These are phyloP conservation scores for Chrysoporthe deuterocubensis DNA, from an alignment of 2,329 filamentous ascomycete genomes.

Conservation along the genomic window DNA sequence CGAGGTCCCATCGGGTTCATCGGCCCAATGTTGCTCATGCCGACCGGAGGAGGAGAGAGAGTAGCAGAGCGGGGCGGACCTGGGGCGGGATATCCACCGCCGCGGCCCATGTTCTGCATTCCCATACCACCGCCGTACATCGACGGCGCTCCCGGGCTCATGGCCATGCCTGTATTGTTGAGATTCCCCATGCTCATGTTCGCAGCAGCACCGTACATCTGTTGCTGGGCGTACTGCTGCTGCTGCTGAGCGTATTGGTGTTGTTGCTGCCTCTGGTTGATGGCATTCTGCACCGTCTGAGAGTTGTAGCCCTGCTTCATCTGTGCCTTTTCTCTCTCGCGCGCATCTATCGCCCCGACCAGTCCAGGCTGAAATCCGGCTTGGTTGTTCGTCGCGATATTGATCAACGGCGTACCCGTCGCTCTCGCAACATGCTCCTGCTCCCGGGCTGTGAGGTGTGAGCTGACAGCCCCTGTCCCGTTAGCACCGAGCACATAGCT, in stretches of 20 bases:
- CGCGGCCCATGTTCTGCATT: slow-evolving; percentile 32
- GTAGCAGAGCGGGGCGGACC: slow-evolving; percentile 27
- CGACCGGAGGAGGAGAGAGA: slow-evolving; percentile 26
- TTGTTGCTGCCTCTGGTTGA: slow-evolving; percentile 63
- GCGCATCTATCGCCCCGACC: slow-evolving; percentile 77
- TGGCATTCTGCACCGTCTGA: slow-evolving; percentile 73
- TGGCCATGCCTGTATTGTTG: slow-evolving; percentile 36
- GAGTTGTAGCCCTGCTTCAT: slow-evolving; percentile 72
- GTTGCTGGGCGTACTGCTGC: slow-evolving; percentile 39
- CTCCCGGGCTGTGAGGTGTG: slow-evolving; percentile 79
- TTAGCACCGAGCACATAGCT: slow-evolving; percentile 55
- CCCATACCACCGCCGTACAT: slow-evolving; percentile 34
- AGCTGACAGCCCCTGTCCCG: slow-evolving; percentile 42
- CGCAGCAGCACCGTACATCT: slow-evolving; percentile 36
- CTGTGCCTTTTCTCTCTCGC: slow-evolving; percentile 77
- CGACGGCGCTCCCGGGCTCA: slow-evolving; percentile 35
- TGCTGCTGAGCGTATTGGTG: slow-evolving; percentile 39
- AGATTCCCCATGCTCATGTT: slow-evolving; percentile 39
- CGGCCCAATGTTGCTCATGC: slow-evolving; percentile 22
- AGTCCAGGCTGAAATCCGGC: slow-evolving; percentile 60
- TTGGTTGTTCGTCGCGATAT: slow-evolving; percentile 59
- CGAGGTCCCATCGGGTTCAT: slow-evolving; percentile 21
- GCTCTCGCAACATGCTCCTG: slow-evolving; percentile 86
- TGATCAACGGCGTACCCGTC: slow-evolving; percentile 77
- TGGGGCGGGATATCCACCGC: slow-evolving; percentile 14